phyloP scores from a whole-genome alignment of 371 early-diverging fungal genomes.

The Rhizopus delemar region DNA sequence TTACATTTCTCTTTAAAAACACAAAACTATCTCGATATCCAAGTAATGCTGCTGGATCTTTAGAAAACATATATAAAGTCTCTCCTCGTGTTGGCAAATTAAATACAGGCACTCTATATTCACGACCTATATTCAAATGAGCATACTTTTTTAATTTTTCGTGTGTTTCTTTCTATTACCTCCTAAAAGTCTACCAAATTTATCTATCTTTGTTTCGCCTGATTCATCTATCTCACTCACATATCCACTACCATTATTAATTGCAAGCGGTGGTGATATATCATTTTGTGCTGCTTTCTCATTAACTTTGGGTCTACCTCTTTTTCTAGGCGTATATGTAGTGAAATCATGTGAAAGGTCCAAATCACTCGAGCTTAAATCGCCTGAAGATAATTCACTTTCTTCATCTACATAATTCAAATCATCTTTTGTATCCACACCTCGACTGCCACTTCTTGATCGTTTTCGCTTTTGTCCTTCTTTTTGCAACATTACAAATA shows the following conservation, averaged over 20 bases:
- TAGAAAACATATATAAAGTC: slow-evolving; percentile 79
- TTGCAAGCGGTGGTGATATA: slow-evolving; percentile 5
- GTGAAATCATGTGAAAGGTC: slow-evolving; percentile 1
- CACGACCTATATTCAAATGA: slow-evolving; percentile 48
- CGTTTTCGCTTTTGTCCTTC: slow-evolving; percentile 26
- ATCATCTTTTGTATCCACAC: slow-evolving; percentile 24
- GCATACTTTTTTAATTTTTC: background rate
- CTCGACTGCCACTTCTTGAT: slow-evolving; percentile 30
- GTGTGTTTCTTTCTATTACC: slow-evolving; percentile 25
- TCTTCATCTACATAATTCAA: slow-evolving; percentile 33
- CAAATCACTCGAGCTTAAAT: slow-evolving; percentile 21
- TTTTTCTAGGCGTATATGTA: slow-evolving; percentile 17
- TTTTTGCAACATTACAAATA: slow-evolving; percentile 9
- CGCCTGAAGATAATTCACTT: slow-evolving; percentile 31
- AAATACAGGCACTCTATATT: slow-evolving; percentile 72
- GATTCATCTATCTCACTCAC: slow-evolving; percentile 66
- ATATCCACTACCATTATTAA: slow-evolving; percentile 9
- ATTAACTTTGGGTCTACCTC: slow-evolving; percentile 22
- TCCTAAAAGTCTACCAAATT: slow-evolving; percentile 71
- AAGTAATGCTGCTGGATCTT: slow-evolving; percentile 81
- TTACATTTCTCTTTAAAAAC: slow-evolving; percentile 80
- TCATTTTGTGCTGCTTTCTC: slow-evolving; percentile 12
- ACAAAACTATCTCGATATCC: slow-evolving; percentile 91
- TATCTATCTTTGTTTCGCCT: slow-evolving; percentile 75
- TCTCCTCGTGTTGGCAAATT: slow-evolving; percentile 68